Evolutionary conservation across 2,329 filamentous ascomycete species (phyloP).

Genomic region (Fusarium bulbicola): DNA sequence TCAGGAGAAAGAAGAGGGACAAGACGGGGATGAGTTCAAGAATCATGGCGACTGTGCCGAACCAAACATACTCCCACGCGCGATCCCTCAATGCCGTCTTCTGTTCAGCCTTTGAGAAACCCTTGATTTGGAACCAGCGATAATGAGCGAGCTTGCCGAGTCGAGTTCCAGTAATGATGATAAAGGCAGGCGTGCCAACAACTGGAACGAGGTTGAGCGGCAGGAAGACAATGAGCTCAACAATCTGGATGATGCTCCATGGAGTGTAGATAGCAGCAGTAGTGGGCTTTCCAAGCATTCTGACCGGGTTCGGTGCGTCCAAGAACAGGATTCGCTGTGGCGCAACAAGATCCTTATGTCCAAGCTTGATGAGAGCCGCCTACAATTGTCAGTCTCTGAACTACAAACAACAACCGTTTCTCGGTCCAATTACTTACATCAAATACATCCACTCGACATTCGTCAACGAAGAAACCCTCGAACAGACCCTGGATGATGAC

Average conservation of each 20-base stretch:
- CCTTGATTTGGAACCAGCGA: slow-evolving; percentile 85
- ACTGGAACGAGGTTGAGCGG: slow-evolving; percentile 89
- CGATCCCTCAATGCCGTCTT: slow-evolving; percentile 74
- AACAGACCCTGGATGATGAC: slow-evolving; percentile 76
- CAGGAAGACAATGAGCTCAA: slow-evolving; percentile 81
- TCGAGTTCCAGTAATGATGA: slow-evolving; percentile 86
- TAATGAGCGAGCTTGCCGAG: slow-evolving; percentile 91
- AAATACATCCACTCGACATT: slow-evolving; percentile 82
- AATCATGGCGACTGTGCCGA: slow-evolving; percentile 84
- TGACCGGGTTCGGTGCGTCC: slow-evolving; percentile 77
- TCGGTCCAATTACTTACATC: slow-evolving; percentile 65
- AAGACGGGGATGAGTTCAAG: slow-evolving; percentile 88
- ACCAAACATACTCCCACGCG: slow-evolving; percentile 90
- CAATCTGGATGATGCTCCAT: slow-evolving; percentile 89
- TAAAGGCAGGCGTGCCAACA: slow-evolving; percentile 84
- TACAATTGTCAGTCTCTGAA: slow-evolving; percentile 43
- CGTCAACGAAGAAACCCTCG: slow-evolving; percentile 84
- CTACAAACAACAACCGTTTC: not conserved
- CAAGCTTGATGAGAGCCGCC: slow-evolving; percentile 78
- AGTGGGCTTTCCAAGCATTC: slow-evolving; percentile 84
- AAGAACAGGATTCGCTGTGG: slow-evolving; percentile 71
- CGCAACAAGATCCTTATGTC: slow-evolving; percentile 73
- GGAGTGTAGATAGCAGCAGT: slow-evolving; percentile 81
- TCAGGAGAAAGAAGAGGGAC: slow-evolving; percentile 94
- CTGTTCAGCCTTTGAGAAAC: slow-evolving; percentile 76